Conservation (phyloP, 768 basidiomycete species). For the Agrocybe pediades region DNA sequence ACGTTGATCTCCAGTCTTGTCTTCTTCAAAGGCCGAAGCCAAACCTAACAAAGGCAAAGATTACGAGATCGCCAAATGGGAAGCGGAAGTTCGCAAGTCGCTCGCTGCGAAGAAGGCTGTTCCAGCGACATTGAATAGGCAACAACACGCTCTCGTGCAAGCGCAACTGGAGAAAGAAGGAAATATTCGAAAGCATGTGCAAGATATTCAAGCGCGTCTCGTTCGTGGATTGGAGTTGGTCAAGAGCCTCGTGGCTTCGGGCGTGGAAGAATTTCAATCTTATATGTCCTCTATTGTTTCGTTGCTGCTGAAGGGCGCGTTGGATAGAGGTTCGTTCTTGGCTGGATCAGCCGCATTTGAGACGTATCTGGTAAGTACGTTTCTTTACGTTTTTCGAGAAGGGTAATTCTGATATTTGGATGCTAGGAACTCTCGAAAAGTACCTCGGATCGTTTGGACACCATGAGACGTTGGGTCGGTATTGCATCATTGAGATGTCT, state of each 20-base stretch:
- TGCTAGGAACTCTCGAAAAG: constrained; percentile 68
- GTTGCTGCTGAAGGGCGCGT: constrained; percentile 66
- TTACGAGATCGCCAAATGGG: constrained; percentile 92
- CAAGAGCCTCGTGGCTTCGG: constrained; percentile 54
- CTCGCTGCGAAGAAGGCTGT: constrained; percentile 79
- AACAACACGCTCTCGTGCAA: constrained; percentile 81
- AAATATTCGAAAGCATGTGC: constrained; percentile 62
- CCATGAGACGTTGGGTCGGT: constrained; percentile 71
- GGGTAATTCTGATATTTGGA: too few relatives aligned
- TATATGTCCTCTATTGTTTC: constrained; percentile 61
- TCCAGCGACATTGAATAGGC: constrained; percentile 67
- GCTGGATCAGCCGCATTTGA: constrained; percentile 66
- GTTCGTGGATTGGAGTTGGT: constrained; percentile 73
- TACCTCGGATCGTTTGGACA: constrained; percentile 74
- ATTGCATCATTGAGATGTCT: constrained; percentile 82
- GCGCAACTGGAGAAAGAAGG: constrained; percentile 84
- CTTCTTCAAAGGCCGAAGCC: constrained; percentile 55
- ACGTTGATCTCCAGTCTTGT: constrained; percentile 53
- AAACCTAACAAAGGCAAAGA: constrained; percentile 77
- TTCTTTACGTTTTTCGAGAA: too few relatives aligned
- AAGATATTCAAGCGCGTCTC: constrained; percentile 51
- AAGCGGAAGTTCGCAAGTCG: constrained; percentile 86
- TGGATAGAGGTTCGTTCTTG: constrained; percentile 61
- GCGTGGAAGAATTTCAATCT: constrained; percentile 50
- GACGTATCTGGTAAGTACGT: constrained; percentile 70